phyloP scores from a whole-genome alignment of 805 yeast genomes.

The Zygoascus bituminiphila region DNA sequence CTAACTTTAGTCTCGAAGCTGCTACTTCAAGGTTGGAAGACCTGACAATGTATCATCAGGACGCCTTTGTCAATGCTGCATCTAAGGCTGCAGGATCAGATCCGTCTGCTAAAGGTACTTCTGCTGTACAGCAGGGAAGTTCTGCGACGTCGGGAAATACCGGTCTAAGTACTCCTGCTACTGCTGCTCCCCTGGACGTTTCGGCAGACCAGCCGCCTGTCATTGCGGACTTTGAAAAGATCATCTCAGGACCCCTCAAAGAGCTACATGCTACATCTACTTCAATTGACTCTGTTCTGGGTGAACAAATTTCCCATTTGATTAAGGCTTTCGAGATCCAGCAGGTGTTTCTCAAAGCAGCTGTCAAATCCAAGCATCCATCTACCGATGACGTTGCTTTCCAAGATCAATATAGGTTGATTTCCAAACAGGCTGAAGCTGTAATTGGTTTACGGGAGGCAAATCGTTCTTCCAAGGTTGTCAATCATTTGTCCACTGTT shows the following conservation, averaged over 20 bases:
- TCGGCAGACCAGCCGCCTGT: constrained; percentile 14
- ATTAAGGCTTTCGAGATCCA: constrained; percentile 51
- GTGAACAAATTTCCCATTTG: constrained; percentile 33
- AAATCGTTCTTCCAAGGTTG: constrained; percentile 57
- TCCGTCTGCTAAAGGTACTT: constrained; percentile 11
- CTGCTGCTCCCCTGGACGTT: constrained; percentile 13
- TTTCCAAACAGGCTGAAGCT: constrained; percentile 49
- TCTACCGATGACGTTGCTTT: constrained; percentile 46
- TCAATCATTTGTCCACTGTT: constrained; percentile 70
- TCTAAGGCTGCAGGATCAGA: constrained; percentile 10
- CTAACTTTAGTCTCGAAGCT: constrained; percentile 58
- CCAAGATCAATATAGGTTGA: constrained; percentile 54
- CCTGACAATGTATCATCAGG: constrained; percentile 70
- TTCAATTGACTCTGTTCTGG: constrained; percentile 49
- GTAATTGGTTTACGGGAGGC: constrained; percentile 63
- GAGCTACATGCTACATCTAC: constrained; percentile 53
- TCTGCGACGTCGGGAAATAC: constrained; percentile 19
- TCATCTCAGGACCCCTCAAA: constrained; percentile 43
- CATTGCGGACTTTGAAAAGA: constrained; percentile 29
- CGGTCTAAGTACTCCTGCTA: constrained; percentile 15
- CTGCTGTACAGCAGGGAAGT: constrained; percentile 13
- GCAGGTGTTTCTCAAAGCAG: constrained; percentile 50
- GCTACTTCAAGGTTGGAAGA: constrained; percentile 92
- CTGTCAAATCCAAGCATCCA: constrained; percentile 57
- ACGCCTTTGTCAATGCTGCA: constrained; percentile 30